Percentiles rank a stretch among this genome's conserved stretches.
These are phyloP conservation scores for Pyrenochaeta sp. DNA, from an alignment of 2,329 filamentous ascomycete species.

Conservation along the genomic window DNA sequence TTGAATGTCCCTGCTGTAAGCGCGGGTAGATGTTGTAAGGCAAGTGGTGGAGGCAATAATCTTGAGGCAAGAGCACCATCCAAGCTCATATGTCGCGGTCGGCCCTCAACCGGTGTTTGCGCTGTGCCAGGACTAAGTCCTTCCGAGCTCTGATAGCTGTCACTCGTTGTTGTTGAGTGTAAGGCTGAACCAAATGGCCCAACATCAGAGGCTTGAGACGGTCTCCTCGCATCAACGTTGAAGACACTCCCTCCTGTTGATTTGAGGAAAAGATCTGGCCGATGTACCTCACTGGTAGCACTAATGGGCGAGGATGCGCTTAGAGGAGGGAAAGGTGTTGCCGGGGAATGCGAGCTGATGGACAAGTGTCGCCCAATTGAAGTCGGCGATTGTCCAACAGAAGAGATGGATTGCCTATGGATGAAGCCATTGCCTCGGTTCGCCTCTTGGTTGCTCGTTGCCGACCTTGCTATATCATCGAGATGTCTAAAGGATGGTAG, in stretches of 20 bases:
- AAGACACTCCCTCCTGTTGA: slow-evolving; percentile 40
- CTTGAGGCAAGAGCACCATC: slow-evolving; percentile 38
- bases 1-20: slow-evolving; percentile 48
- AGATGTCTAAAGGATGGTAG: slow-evolving; percentile 45
- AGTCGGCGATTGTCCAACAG: slow-evolving; percentile 45
- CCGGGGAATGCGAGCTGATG: slow-evolving; percentile 43
- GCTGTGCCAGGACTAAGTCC: slow-evolving; percentile 41
- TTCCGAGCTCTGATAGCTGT: slow-evolving; percentile 48
- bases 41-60: slow-evolving; percentile 41
- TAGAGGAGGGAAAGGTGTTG: slow-evolving; percentile 36
- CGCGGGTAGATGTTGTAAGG: slow-evolving; percentile 37
- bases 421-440: slow-evolving; percentile 33
- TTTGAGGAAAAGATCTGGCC: slow-evolving; percentile 41
- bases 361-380: slow-evolving; percentile 40
- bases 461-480: slow-evolving; percentile 44
- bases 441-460: slow-evolving; percentile 39
- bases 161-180: slow-evolving; percentile 40
- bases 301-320: slow-evolving; percentile 44
- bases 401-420: slow-evolving; percentile 48
- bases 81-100: slow-evolving; percentile 39
- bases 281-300: slow-evolving; percentile 35
- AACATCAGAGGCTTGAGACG: slow-evolving; percentile 47
- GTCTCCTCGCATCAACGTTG: slow-evolving; percentile 34
- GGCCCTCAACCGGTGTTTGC: slow-evolving; percentile 35
- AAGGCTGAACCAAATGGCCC: slow-evolving; percentile 42